Evolutionary conservation across 2,329 filamentous ascomycete genomes (phyloP).

Genomic region (Aspergillus sp.): DNA sequence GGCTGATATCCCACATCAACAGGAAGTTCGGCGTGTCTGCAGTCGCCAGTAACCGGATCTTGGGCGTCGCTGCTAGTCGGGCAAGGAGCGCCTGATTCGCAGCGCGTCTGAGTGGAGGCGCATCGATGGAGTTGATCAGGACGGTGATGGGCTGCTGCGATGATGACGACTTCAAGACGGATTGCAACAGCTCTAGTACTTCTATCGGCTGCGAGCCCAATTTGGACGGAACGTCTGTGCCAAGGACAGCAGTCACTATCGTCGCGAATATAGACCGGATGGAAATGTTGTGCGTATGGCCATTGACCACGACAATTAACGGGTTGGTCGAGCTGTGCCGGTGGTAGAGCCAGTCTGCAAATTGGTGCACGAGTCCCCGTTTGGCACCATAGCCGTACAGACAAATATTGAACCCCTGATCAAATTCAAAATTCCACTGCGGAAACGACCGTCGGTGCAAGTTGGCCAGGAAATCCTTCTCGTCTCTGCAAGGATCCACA

Average conservation of each 20-base stretch:
- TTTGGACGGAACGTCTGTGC: constrained; percentile 36
- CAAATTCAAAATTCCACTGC: constrained; percentile 87
- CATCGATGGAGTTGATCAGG: constrained; percentile 80
- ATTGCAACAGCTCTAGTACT: constrained; percentile 58
- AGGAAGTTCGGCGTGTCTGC: constrained; percentile 82
- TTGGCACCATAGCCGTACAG: constrained; percentile 93
- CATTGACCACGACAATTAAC: constrained; percentile 76
- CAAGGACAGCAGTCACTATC: constrained; percentile 54
- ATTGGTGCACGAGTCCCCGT: constrained; percentile 60
- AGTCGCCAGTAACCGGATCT: constrained; percentile 65
- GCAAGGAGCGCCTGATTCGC: constrained; percentile 64
- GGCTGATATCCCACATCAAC: constrained; percentile 77
- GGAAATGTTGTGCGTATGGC: constrained; percentile 50
- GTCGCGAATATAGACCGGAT: constrained; percentile 43
- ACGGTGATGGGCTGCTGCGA: constrained; percentile 48
- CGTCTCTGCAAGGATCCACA: constrained; percentile 58
- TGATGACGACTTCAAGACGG: constrained; percentile 46
- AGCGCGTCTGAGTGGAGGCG: constrained; percentile 61
- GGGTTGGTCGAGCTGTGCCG: constrained; percentile 28
- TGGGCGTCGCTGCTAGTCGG: constrained; percentile 63
- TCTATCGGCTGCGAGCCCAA: constrained; percentile 57
- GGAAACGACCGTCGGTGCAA: constrained; percentile 74
- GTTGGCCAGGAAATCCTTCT: constrained; percentile 61
- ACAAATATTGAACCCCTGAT: constrained; percentile 78
- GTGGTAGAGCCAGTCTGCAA: constrained; percentile 61